Conservation (phyloP, 2,329 filamentous ascomycete species). For the Aphanocladium album region DNA sequence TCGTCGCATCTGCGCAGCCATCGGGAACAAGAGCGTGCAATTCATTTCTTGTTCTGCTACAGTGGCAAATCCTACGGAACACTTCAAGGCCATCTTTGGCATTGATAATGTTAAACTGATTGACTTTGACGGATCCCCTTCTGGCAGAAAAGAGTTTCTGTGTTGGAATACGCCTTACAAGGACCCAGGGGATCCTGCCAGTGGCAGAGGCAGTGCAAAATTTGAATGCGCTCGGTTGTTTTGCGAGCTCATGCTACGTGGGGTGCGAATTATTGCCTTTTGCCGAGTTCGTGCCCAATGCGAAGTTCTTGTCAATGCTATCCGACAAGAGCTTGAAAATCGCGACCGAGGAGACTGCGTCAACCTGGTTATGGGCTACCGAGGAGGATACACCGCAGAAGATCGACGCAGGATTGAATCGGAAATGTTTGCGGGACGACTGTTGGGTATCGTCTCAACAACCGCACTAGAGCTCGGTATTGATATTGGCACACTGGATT, state of each 20-base stretch:
- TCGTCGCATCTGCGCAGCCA: slow-evolving; percentile 78
- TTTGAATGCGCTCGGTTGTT: slow-evolving; percentile 86
- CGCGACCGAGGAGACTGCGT: slow-evolving; percentile 72
- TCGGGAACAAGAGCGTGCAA: slow-evolving; percentile 78
- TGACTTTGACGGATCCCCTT: slow-evolving; percentile 89
- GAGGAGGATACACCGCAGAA: slow-evolving; percentile 89
- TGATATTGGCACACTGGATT: slow-evolving; percentile 90
- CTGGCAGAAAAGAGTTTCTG: slow-evolving; percentile 84
- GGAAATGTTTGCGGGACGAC: slow-evolving; percentile 95
- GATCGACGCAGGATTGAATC: slow-evolving; percentile 83
- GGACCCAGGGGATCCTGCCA: slow-evolving; percentile 79
- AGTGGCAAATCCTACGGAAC: slow-evolving; percentile 83
- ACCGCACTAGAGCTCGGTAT: slow-evolving; percentile 90
- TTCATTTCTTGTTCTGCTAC: slow-evolving; percentile 97
- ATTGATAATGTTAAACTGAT: slow-evolving; percentile 74
- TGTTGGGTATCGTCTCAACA: slow-evolving; percentile 90
- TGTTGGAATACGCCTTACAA: slow-evolving; percentile 98
- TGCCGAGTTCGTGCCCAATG: slow-evolving; percentile 84
- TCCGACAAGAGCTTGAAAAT: slow-evolving; percentile 69
- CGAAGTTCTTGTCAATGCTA: slow-evolving; percentile 73
- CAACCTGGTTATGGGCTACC: slow-evolving; percentile 85
- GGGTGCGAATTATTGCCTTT: slow-evolving; percentile 89
- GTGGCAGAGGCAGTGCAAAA: slow-evolving; percentile 77
- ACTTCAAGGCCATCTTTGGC: slow-evolving; percentile 94
- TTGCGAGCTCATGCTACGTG: slow-evolving; percentile 80